Percentiles rank a stretch among this genome's conserved stretches.
phyloP scores from a whole-genome alignment of 106 monocot species.

The Apostasia shenzhenica region DNA sequence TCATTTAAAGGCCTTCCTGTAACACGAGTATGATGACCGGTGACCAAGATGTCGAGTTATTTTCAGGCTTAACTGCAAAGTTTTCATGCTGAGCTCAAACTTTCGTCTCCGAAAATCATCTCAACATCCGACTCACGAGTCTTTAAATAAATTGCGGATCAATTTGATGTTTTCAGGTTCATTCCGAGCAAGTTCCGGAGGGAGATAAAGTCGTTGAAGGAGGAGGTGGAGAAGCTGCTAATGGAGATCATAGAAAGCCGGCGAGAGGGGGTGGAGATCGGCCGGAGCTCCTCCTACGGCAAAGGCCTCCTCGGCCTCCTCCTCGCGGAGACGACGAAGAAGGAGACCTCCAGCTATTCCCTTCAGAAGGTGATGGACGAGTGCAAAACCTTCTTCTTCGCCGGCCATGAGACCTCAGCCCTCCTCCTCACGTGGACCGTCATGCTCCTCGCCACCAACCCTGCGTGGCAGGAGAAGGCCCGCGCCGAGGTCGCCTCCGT shows the following conservation, averaged over 20 bases:
- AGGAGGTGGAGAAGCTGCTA: slow-evolving; percentile 53
- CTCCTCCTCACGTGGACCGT: slow-evolving; percentile 84
- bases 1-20: too few relatives aligned
- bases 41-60: too few relatives aligned
- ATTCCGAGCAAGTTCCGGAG: slow-evolving; percentile 80
- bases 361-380: slow-evolving; percentile 77
- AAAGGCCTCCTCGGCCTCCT: slow-evolving; percentile 66
- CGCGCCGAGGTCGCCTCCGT: slow-evolving; percentile 53
- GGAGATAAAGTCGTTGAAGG: slow-evolving; percentile 61
- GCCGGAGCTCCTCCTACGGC: slow-evolving; percentile 58
- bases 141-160: too few relatives aligned
- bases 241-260: slow-evolving; percentile 68
- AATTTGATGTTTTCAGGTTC: slow-evolving; percentile 34
- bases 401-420: slow-evolving; percentile 88
- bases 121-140: too few relatives aligned
- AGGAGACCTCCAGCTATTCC: slow-evolving; percentile 33
- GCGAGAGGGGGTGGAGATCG: slow-evolving; percentile 52
- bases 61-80: too few relatives aligned
- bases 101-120: too few relatives aligned
- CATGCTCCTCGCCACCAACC: slow-evolving; percentile 91
- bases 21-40: too few relatives aligned
- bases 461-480: slow-evolving; percentile 80
- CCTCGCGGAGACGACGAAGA: slow-evolving; percentile 47
- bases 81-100: too few relatives aligned
- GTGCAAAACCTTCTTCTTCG: slow-evolving; percentile 97